Base-by-base conservation (phyloP, 306 rosid species). In the Trifolium subterraneum region DNA sequence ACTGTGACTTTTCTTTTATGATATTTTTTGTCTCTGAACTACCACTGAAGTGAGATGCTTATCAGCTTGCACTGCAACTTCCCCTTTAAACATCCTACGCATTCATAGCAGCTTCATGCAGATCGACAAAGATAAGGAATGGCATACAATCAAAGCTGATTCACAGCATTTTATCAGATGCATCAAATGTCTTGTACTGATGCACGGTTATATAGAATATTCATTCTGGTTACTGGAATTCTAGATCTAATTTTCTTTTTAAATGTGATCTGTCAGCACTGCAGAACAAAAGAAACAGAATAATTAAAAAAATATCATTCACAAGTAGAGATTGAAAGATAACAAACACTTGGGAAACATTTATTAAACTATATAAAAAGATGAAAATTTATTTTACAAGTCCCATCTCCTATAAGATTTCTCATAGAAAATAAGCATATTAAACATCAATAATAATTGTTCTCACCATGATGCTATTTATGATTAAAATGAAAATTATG, bases 221-320 rank as follows among this genome's bases (percentile, higher is more conserved):
- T 74, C 81, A 81, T 76, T 89, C 87, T 7, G 89, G 90, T 23
- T 73, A 88, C 81, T 88, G 89, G 85, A 94, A 94, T 75, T 94
- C 99, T 42, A 94, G 90, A 83, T 94, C 99, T 85, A 92, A 76
- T 78, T 94, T 94, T 79, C 99, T 87, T 81, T 94, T 94, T 41
- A 92, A 84, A 82, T 92, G 98, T 58, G 98, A 80, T 83, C 93
- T 83, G 82, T 94, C 99, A 81, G 96, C 95, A 77, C 99, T 94
- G 89, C 83, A 81, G 36, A 77, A 74, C 68, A 68, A 75, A 56
- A 52, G 70, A 36, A 73, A 7, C 5, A 33, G 52, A 73, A 78
- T 51, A 70, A 69, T 27, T 70, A 76, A 35, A 15, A 12, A 59
- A 39, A 59, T 27, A 38, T 68, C 35, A 27, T 71, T 69, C n/a